These are phyloP conservation scores for Coniella lustricola DNA, from an alignment of 2,329 filamentous ascomycete genomes.

Conservation along the genomic window DNA sequence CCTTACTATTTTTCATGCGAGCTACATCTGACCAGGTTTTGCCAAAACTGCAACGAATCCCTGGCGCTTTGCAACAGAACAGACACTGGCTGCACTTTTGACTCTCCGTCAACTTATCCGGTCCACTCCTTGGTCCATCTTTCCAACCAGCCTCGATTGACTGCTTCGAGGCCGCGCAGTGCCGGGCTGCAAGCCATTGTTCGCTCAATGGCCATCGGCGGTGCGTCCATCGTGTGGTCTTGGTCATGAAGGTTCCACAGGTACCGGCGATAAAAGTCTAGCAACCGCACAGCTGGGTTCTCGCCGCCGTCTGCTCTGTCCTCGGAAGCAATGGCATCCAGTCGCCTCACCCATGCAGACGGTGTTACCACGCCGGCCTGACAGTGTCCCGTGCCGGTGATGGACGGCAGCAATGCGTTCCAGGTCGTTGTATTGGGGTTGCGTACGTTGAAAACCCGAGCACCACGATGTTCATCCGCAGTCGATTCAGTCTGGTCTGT, in stretches of 20 bases:
- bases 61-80: no score
- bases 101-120: not conserved
- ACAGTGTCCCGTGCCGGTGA: slow-evolving; percentile 11
- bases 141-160: slow-evolving; percentile 26
- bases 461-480: not conserved
- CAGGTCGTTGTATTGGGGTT: slow-evolving; percentile 23
- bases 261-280: slow-evolving; percentile 24
- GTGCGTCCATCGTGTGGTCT: not conserved
- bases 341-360: slow-evolving; percentile 15
- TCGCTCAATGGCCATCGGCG: not conserved
- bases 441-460: slow-evolving; percentile 21
- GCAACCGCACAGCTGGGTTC: slow-evolving; percentile 26
- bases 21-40: no score
- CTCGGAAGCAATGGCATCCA: not conserved
- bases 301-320: slow-evolving; percentile 13
- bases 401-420: slow-evolving; percentile 18
- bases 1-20: no score
- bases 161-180: slow-evolving; percentile 21
- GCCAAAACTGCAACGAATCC: no score
- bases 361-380: not conserved
- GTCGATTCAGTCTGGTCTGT: not conserved
- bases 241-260: slow-evolving; percentile 16
- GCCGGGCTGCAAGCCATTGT: slow-evolving; percentile 18
- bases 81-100: not conserved
- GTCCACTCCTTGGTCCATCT: slow-evolving; percentile 30